Percentiles rank a stretch among this genome's conserved stretches.
Evolutionary conservation across 2,329 filamentous ascomycete genomes (phyloP).

Genomic region (Fusarium torulosum): DNA sequence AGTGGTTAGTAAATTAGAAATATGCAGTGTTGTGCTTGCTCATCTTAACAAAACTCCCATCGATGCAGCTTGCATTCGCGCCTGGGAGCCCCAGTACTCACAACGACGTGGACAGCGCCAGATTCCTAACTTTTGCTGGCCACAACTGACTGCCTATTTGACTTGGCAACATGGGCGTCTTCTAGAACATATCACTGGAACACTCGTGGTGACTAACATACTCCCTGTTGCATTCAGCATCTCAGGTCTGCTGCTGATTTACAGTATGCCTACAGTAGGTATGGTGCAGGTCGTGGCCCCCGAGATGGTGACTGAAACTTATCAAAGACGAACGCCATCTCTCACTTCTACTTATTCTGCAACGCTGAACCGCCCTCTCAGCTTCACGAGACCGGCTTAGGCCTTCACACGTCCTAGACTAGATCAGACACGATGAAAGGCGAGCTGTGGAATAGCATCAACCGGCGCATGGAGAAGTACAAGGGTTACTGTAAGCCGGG

Average conservation of each 20-base stretch:
- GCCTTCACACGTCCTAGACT: too few relatives aligned
- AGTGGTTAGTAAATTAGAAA: slow-evolving; percentile 1
- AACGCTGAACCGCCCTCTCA: too few relatives aligned
- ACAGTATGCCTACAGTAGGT: too few relatives aligned
- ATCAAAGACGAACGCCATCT: too few relatives aligned
- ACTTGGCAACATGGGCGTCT: background rate
- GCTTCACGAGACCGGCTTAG: too few relatives aligned
- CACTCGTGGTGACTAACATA: background rate
- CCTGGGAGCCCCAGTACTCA: background rate
- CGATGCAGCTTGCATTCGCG: background rate
- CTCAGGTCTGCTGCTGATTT: background rate
- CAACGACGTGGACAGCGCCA: slow-evolving; percentile 6
- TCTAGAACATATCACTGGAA: background rate
- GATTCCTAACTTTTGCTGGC: background rate
- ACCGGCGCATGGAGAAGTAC: too few relatives aligned
- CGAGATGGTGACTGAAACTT: too few relatives aligned
- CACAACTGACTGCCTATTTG: slow-evolving; percentile 1
- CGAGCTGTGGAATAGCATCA: too few relatives aligned
- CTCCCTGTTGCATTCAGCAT: background rate
- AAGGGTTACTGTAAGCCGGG: too few relatives aligned
- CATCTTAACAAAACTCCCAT: slow-evolving; percentile 6
- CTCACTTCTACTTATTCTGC: too few relatives aligned
- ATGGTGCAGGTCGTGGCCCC: too few relatives aligned
- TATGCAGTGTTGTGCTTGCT: background rate
- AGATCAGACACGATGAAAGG: too few relatives aligned